Evolutionary conservation across 208 protist genomes (phyloP).

Genomic region (Angomonas ambiguus): DNA sequence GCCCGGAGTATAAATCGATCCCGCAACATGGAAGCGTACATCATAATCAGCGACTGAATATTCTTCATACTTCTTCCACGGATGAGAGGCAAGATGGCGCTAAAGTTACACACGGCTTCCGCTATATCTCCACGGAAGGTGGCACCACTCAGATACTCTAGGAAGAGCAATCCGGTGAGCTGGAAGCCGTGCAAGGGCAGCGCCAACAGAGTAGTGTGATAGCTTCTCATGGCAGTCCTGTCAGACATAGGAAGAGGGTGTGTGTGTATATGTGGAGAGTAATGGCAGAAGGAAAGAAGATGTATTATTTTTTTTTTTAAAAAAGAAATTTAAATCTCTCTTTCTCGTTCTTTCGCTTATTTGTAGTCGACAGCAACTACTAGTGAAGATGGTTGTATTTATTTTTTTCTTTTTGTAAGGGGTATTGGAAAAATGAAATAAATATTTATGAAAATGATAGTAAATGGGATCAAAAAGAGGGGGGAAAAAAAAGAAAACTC

Average conservation of each 20-base stretch:
- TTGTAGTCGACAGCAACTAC: neutral
- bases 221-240: neutral
- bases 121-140: conserved; percentile 43
- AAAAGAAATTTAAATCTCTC: conserved; percentile 21
- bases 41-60: conserved; percentile 13
- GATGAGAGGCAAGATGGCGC: conserved; percentile 20
- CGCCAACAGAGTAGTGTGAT: conserved; percentile 12
- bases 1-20: conserved; percentile 42
- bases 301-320: too few relatives aligned
- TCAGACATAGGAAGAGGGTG: too few relatives aligned
- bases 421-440: conserved; percentile 1
- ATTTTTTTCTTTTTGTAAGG: conserved; percentile 1
- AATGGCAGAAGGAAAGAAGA: conserved; percentile 18
- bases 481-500: neutral
- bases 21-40: conserved; percentile 26
- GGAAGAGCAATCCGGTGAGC: conserved; percentile 39
- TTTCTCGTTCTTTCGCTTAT: too few relatives aligned
- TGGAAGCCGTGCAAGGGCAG: conserved; percentile 26
- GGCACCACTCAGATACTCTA: conserved; percentile 46
- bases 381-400: neutral
- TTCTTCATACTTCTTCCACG: conserved; percentile 18
- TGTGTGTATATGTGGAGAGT: neutral
- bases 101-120: conserved; percentile 29
- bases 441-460: neutral
- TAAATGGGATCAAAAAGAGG: neutral